Evolutionary conservation across 768 basidiomycete genomes (phyloP), one percentile per base, ranked within the genome.

Genomic region (Boletus speciosus): DNA sequence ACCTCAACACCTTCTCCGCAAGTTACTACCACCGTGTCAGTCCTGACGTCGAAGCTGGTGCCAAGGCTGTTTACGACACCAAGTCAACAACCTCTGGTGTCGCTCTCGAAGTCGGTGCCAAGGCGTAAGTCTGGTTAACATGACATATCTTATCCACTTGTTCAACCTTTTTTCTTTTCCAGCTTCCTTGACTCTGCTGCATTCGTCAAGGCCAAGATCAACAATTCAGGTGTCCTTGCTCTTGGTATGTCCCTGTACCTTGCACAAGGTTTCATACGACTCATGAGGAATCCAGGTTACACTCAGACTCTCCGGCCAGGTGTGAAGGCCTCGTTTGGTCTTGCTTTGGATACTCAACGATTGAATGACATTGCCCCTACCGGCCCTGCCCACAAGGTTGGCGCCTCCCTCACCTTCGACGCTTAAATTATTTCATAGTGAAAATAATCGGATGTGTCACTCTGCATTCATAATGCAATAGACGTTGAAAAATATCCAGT

Each of bases 141-240:
- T 29, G 0, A 49, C 34, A 40, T 14, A 1, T 16, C n/a, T 50
- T 25, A 14, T 43, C 21, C 15, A 7, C 21, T 27, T 25, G 34
- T 21, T 31, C 52, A 19, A 59, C 35, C 4, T 19, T 47, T 0
- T 7, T 51, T 52, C 31, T 32, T 49, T 35, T 41, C 42, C 52
- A 90, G 85, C 45, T 86, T 85, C 77, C 85, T 95, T 59, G 94
- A 98, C 76, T 73, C 80, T 31, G 85, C 93, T 60, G 88, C 94
- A 9, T 98, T 91, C 68, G 81, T 98, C 76, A 98, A 99, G 82
- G 91, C 94, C 62, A 98, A 98, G 82, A 95, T 98, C 79, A 98
- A 98, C 85, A 96, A 95, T 77, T 71, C 84, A 54, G 95, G 95
- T 80, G 81, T 95, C 68, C 81, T 97, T 61, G 88, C 83, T 65